phyloP scores from a whole-genome alignment of 192 early-diverging fungal genomes.

The Chytriomyces hyalinus region DNA sequence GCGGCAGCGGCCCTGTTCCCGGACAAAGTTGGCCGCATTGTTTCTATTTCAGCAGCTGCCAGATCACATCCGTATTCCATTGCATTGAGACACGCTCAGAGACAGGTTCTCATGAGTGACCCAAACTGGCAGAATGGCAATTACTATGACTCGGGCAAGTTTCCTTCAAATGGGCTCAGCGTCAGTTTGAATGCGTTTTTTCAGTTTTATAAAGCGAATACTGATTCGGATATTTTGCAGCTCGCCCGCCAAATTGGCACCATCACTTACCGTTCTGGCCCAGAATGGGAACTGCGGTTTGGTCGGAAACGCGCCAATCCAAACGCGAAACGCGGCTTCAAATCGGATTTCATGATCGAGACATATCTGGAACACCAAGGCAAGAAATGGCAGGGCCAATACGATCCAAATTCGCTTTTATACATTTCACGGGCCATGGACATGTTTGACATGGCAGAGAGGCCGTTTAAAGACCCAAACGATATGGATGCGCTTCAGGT shows the following conservation, averaged over 20 bases:
- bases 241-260: constrained; percentile 25
- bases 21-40: constrained; percentile 77
- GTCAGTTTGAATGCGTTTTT: constrained; percentile 23
- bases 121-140: constrained; percentile 94
- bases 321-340: constrained; percentile 38
- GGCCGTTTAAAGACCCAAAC: not conserved
- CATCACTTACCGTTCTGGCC: constrained; percentile 84
- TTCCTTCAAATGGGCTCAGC: constrained; percentile 95
- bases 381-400: constrained; percentile 89
- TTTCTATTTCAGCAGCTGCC: constrained; percentile 90
- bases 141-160: constrained; percentile 71
- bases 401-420: constrained; percentile 91
- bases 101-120: constrained; percentile 93
- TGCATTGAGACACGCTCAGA: constrained; percentile 88
- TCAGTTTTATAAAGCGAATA: too few relatives aligned
- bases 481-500: not conserved
- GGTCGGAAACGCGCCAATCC: constrained; percentile 81
- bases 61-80: constrained; percentile 97
- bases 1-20: constrained; percentile 83
- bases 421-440: constrained; percentile 63
- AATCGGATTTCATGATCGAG: constrained; percentile 90
- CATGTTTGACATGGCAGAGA: constrained; percentile 86
- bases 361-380: constrained; percentile 95
- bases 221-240: not conserved
- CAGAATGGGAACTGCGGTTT: constrained; percentile 97